phyloP scores from a whole-genome alignment of 176 grass and related monocot genomes.

The Zoysia japonica region DNA sequence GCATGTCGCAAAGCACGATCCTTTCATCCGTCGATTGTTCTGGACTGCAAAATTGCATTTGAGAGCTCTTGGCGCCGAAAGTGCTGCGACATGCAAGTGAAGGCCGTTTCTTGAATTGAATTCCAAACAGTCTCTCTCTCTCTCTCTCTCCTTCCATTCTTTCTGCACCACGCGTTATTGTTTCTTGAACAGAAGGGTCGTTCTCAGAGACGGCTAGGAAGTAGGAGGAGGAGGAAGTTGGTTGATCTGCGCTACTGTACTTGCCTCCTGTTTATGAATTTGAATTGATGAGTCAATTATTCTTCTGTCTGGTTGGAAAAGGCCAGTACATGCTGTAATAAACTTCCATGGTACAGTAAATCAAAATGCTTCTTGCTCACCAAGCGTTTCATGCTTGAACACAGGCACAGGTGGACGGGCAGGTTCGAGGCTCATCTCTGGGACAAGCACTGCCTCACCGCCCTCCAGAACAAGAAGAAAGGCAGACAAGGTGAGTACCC shows the following conservation, averaged over 20 bases:
- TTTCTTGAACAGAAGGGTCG: background rate
- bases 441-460: slow-evolving; percentile 86
- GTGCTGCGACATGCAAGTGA: background rate
- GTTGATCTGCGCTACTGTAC: slow-evolving; percentile 37
- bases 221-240: slow-evolving; percentile 24
- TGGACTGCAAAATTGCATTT: background rate
- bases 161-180: background rate
- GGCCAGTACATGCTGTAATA: background rate
- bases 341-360: background rate
- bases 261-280: background rate
- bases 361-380: background rate
- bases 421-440: slow-evolving; percentile 95
- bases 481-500: slow-evolving; percentile 72
- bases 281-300: background rate
- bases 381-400: slow-evolving; percentile 32
- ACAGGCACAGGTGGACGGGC: slow-evolving; percentile 90
- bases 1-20: slow-evolving; percentile 20
- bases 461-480: slow-evolving; percentile 88
- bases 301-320: too few relatives aligned
- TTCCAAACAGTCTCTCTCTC: background rate
- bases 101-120: slow-evolving; percentile 11
- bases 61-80: background rate
- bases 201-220: slow-evolving; percentile 23
- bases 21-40: background rate
- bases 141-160: background rate